Evolutionary conservation across 306 rosid genomes (phyloP).

Genomic region (Vachellia collinsii): DNA sequence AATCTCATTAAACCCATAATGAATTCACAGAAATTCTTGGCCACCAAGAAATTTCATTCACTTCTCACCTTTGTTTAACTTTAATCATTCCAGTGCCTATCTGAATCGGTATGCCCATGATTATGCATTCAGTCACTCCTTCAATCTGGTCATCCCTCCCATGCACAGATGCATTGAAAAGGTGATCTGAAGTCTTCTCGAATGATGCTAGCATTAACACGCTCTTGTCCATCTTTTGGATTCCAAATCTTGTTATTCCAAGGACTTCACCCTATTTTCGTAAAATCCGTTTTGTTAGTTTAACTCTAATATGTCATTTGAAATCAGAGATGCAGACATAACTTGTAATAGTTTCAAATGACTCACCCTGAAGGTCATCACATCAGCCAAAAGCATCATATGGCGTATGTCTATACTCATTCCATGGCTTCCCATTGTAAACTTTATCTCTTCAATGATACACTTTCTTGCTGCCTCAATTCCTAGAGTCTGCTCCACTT

Average conservation of each 20-base stretch:
- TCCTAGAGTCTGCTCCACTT: conserved; percentile 75
- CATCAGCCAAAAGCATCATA: conserved; percentile 94
- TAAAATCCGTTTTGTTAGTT: conserved; percentile 21
- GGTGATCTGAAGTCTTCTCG: conserved; percentile 83
- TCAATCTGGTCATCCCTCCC: conserved; percentile 79
- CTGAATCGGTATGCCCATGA: conserved; percentile 90
- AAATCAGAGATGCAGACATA: conserved; percentile 17
- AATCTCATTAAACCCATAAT: background rate
- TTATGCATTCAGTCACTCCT: conserved; percentile 89
- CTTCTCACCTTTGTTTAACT: conserved; percentile 84
- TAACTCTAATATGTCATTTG: conserved; percentile 10
- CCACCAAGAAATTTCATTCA: conserved; percentile 15
- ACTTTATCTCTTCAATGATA: conserved; percentile 78
- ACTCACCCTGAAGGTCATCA: conserved; percentile 88
- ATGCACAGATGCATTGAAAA: conserved; percentile 69
- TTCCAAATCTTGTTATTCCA: conserved; percentile 94
- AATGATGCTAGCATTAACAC: conserved; percentile 91
- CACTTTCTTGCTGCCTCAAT: conserved; percentile 92
- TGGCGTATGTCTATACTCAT: conserved; percentile 93
- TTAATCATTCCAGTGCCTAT: conserved; percentile 90
- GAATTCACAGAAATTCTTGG: background rate
- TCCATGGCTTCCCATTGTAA: conserved; percentile 74
- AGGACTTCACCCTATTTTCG: conserved; percentile 77
- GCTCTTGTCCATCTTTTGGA: conserved; percentile 90
- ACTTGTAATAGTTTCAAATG: conserved; percentile 32